Conservation (phyloP, 1,284 basidiomycete species). For the Pseudozyma pruni region DNA sequence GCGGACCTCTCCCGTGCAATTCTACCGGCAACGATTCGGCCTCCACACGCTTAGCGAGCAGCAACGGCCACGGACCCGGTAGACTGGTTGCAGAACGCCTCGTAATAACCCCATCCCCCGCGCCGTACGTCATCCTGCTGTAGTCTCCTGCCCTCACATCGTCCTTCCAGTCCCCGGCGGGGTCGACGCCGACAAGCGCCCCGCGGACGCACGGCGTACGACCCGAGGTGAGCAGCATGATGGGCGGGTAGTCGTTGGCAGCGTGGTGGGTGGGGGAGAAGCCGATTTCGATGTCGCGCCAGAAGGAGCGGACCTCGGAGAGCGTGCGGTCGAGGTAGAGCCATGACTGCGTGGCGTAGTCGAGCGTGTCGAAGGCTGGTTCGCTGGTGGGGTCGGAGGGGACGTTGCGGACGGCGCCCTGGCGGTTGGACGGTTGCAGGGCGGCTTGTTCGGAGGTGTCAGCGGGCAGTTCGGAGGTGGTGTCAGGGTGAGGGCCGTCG, state of each 20-base stretch:
- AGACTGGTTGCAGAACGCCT: conserved; percentile 55
- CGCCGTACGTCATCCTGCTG: conserved; percentile 48
- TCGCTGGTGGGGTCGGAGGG: not conserved
- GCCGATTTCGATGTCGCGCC: conserved; percentile 45
- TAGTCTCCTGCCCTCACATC: conserved; percentile 46
- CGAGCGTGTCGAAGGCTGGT: conserved; percentile 16
- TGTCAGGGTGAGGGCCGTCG: conserved; percentile 2
- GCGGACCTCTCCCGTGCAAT: conserved; percentile 16
- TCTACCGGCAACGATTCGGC: conserved; percentile 10
- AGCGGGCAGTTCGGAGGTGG: not conserved
- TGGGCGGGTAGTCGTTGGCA: conserved; percentile 59
- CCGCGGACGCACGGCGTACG: conserved; percentile 65
- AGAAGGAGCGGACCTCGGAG: conserved; percentile 54
- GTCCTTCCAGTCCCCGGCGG: conserved; percentile 29
- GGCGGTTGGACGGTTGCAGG: conserved; percentile 34
- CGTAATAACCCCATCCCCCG: conserved; percentile 66
- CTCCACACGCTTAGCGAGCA: conserved; percentile 39
- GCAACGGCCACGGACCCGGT: conserved; percentile 46
- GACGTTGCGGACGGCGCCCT: conserved; percentile 21
- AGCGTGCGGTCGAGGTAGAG: conserved; percentile 46
- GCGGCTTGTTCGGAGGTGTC: conserved; percentile 14
- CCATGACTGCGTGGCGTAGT: conserved; percentile 28
- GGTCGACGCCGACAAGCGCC: conserved; percentile 51
- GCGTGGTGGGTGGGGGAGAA: conserved; percentile 41
- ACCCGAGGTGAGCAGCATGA: conserved; percentile 60